phyloP scores from a whole-genome alignment of 495 filamentous ascomycete genomes.

The Penicillium simplicissimum region DNA sequence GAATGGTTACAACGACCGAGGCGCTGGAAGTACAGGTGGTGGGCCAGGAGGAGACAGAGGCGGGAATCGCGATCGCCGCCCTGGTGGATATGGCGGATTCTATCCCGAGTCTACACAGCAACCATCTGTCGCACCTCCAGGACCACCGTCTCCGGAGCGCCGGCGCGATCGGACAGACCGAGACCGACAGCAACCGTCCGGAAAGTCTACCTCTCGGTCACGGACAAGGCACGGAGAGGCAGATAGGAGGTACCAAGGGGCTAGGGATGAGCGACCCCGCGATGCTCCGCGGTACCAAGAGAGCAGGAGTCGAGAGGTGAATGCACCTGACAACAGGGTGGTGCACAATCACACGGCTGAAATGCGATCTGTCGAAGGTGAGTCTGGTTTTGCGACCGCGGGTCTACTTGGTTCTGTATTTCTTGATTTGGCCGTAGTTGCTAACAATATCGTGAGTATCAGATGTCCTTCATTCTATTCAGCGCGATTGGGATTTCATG shows the following conservation, averaged over 20 bases:
- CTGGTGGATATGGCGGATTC: constrained; percentile 50
- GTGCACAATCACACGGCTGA: constrained; percentile 20
- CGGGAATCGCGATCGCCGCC: constrained; percentile 35
- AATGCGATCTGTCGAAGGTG: constrained; percentile 47
- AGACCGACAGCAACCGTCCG: constrained; percentile 37
- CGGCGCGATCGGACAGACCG: constrained; percentile 38
- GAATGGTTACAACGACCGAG: constrained; percentile 36
- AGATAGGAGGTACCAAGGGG: constrained; percentile 27
- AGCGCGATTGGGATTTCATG: constrained; percentile 90
- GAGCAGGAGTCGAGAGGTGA: constrained; percentile 28
- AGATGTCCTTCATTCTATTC: constrained; percentile 71
- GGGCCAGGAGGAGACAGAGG: constrained; percentile 29
- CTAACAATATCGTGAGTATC: neutral
- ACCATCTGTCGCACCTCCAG: constrained; percentile 22
- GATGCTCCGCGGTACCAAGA: constrained; percentile 27
- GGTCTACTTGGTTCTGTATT: neutral
- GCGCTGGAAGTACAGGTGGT: constrained; percentile 18
- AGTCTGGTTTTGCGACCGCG: constrained; percentile 7
- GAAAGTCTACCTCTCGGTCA: constrained; percentile 36
- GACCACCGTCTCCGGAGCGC: constrained; percentile 36
- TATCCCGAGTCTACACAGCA: constrained; percentile 39
- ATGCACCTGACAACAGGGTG: constrained; percentile 14
- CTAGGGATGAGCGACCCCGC: constrained; percentile 31
- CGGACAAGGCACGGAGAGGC: constrained; percentile 38
- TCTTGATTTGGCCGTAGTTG: neutral